Evolutionary conservation across 805 yeast species (phyloP), one percentile per base, ranked within the genome.

Genomic region (Saccharomycopsis schoenii): DNA sequence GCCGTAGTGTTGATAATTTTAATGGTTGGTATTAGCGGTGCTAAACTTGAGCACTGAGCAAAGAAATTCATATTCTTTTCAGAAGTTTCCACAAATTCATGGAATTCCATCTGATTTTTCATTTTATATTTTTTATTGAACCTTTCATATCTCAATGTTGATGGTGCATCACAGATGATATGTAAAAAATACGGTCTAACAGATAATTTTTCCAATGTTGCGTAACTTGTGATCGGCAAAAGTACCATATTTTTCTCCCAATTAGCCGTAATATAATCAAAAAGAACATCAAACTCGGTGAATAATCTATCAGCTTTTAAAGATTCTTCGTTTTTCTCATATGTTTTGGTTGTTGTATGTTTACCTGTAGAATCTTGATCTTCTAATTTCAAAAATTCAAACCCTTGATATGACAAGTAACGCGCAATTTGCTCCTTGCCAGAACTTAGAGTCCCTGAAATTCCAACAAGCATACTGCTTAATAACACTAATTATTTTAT

Each of bases 181-280:
- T 90, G 96, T 25, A 90, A 77, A 69, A 91, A 90, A 69, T 89
- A 92, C 0, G 97, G 97, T 60, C 97, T 74, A 63, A 85, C 83
- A 40, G 79, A 75, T 4, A 88, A 71, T 25, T 71, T 73, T 1
- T 76, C 74, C 29, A 87, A 74, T 57, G 79, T 69, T 4, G 70
- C 72, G 14, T 78, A 64, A 24, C 75, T 75, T 1, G 72, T 70
- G 12, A 87, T 74, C 60, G 82, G 81, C 0, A 81, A 71, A 2
- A 87, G 68, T 1, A 89, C 96, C 67, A 75, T 84, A 66, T 86
- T 75, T 14, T 77, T 72, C 24, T 77, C 73, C 91, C 96, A 92
- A 60, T 83, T 75, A 43, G 71, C 68, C 0, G 97, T 91, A 14
- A 83, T 89, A 67, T 77, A 79, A 8, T 82, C 82, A 1, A 86